phyloP scores from a whole-genome alignment of 129 eudicot genomes.

The sunflower (Helianthus annuus) region HanXRQr2.0-SUNRISE NC_035448.2:6146821-6147320 shows the following conservation, averaged over 20 bases:
- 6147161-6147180: conserved; percentile 98
- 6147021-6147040: background rate
- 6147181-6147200: conserved; percentile 74
- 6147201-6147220: background rate
- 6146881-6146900: too few species aligned
- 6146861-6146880: too few species aligned
- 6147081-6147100: background rate
- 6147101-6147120: conserved; percentile 71
- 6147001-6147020: too few species aligned
- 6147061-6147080: conserved; percentile 16
- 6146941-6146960: too few species aligned
- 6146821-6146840: too few species aligned
- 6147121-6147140: conserved; percentile 97
- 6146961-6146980: too few species aligned
- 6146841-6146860: too few species aligned
- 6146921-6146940: too few species aligned
- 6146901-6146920: too few species aligned
- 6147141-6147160: conserved; percentile 92
- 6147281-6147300: background rate
- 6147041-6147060: conserved; percentile 1
- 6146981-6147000: too few species aligned
- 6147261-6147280: background rate
- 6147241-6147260: background rate
- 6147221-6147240: background rate
- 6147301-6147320: background rate